These are phyloP conservation scores for Penicillium janthinellum DNA, from an alignment of 2,329 filamentous ascomycete genomes.

Conservation along the genomic window DNA sequence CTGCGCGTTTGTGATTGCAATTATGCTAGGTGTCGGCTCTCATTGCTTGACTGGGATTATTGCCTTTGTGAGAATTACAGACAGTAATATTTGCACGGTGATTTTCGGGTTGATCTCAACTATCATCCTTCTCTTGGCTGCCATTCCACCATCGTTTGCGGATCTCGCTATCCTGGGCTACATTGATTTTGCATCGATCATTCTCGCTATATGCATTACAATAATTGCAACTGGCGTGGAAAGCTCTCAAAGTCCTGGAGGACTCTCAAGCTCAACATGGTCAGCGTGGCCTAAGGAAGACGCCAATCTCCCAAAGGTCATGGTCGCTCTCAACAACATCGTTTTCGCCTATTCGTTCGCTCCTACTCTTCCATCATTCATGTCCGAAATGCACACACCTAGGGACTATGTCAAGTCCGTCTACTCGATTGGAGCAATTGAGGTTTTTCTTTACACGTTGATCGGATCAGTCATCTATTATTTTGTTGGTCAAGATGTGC, in stretches of 20 bases:
- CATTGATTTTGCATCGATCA: constrained; percentile 33
- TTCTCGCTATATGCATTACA: constrained; percentile 33
- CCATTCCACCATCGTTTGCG: constrained; percentile 36
- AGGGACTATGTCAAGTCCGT: constrained; percentile 18
- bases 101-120: constrained; percentile 16
- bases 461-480: constrained; percentile 18
- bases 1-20: constrained; percentile 11
- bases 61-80: constrained; percentile 14
- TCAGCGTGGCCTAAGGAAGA: constrained; percentile 17
- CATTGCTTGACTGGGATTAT: constrained; percentile 19
- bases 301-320: constrained; percentile 10
- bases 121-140: constrained; percentile 30
- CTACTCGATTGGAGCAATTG: constrained; percentile 15
- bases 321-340: constrained; percentile 20
- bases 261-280: constrained; percentile 21
- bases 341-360: constrained; percentile 22
- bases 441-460: constrained; percentile 16
- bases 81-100: constrained; percentile 15
- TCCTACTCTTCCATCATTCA: constrained; percentile 18
- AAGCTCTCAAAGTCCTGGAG: constrained; percentile 10
- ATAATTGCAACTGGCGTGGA: constrained; percentile 36
- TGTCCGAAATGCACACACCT: constrained; percentile 21
- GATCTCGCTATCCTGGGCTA: constrained; percentile 19
- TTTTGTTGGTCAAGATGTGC: constrained; percentile 21
- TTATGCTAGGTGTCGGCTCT: constrained; percentile 16